Conservation (phyloP, 768 basidiomycete genomes). For the Crepidotus variabilis region DNA sequence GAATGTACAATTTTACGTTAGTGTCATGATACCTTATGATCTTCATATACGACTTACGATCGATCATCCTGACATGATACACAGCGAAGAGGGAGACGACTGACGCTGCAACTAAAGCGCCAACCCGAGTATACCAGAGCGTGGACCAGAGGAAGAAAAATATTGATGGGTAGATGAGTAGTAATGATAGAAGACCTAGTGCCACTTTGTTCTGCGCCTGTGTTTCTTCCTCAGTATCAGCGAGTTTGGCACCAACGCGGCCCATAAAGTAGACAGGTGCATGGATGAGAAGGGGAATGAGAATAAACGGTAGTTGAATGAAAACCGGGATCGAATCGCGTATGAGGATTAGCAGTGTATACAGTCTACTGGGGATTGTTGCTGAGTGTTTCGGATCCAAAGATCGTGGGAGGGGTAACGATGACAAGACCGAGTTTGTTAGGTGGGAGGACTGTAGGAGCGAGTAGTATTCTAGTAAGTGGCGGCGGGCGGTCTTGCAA, state of each 20-base stretch:
- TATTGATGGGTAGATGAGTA: slow-evolving; percentile 75
- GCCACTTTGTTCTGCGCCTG: slow-evolving; percentile 97
- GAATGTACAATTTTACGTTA: slow-evolving; percentile 14
- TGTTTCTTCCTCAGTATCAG: slow-evolving; percentile 87
- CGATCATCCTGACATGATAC: slow-evolving; percentile 85
- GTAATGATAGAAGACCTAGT: slow-evolving; percentile 72
- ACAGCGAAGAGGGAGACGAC: slow-evolving; percentile 75
- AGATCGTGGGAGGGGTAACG: slow-evolving; percentile 78
- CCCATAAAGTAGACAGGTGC: slow-evolving; percentile 84
- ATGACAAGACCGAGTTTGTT: slow-evolving; percentile 80
- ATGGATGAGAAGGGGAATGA: slow-evolving; percentile 81
- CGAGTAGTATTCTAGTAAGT: slow-evolving; percentile 85
- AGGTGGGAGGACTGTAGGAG: slow-evolving; percentile 78
- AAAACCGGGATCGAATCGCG: slow-evolving; percentile 72
- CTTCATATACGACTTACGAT: slow-evolving; percentile 51
- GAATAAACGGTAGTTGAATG: slow-evolving; percentile 82
- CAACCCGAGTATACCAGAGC: slow-evolving; percentile 70
- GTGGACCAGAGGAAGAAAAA: slow-evolving; percentile 88
- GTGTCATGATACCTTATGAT: slow-evolving; percentile 3
- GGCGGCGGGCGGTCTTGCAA: slow-evolving; percentile 56
- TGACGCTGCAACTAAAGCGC: slow-evolving; percentile 65
- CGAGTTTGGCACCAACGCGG: slow-evolving; percentile 67
- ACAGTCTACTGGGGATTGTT: slow-evolving; percentile 78
- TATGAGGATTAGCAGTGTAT: slow-evolving; percentile 73
- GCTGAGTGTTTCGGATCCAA: slow-evolving; percentile 77